Conservation (phyloP, 805 yeast species). For the Candida mattraensis region DNA sequence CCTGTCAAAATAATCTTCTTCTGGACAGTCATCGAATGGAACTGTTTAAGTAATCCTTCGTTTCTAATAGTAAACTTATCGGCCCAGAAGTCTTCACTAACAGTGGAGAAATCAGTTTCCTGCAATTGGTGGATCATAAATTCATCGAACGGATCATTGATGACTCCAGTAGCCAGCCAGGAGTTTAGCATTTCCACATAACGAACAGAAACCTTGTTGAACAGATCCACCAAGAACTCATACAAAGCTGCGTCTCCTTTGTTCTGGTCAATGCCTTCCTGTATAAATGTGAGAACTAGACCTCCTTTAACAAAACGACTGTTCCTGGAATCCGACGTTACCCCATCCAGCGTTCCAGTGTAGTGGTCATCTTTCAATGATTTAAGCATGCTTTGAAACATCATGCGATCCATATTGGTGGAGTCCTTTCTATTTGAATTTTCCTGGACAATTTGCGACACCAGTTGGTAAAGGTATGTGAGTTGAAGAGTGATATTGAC, state of each 20-base stretch:
- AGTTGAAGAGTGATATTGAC: slow-evolving; percentile 39
- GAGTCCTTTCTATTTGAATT: slow-evolving; percentile 40
- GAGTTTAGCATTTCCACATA: slow-evolving; percentile 67
- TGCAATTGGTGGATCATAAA: slow-evolving; percentile 60
- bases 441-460: slow-evolving; percentile 49
- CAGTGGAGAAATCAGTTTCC: slow-evolving; percentile 8
- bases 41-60: slow-evolving; percentile 73
- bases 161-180: slow-evolving; percentile 78
- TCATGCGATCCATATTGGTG: slow-evolving; percentile 28
- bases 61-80: slow-evolving; percentile 70
- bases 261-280: slow-evolving; percentile 51
- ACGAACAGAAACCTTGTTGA: slow-evolving; percentile 57
- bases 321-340: slow-evolving; percentile 50
- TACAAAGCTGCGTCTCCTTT: slow-evolving; percentile 65
- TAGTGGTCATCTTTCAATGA: slow-evolving; percentile 42
- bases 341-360: slow-evolving; percentile 48
- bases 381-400: slow-evolving; percentile 33
- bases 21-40: slow-evolving; percentile 52
- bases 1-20: slow-evolving; percentile 78
- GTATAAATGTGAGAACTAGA: slow-evolving; percentile 59
- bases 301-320: slow-evolving; percentile 77
- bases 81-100: slow-evolving; percentile 66
- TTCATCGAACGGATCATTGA: slow-evolving; percentile 80
- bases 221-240: slow-evolving; percentile 51
- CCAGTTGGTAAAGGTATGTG: slow-evolving; percentile 58